These are phyloP conservation scores for Pichia sp. DNA, from an alignment of 1,139 yeast genomes.

Conservation along the genomic window DNA sequence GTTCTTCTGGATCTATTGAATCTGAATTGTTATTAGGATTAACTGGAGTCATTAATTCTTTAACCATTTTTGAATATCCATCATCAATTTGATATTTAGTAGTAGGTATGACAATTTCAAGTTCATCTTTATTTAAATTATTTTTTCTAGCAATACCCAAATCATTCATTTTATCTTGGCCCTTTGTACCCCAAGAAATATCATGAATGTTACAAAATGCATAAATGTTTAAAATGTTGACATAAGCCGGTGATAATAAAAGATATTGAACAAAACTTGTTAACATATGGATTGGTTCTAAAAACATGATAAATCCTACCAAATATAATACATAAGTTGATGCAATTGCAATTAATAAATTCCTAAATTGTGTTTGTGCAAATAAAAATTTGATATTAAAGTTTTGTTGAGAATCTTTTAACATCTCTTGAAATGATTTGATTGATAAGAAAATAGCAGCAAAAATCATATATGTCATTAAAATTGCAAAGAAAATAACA, in stretches of 20 bases:
- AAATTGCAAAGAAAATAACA: constrained; percentile 79
- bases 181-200: constrained; percentile 85
- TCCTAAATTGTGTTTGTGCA: constrained; percentile 65
- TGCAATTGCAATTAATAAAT: constrained; percentile 75
- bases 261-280: constrained; percentile 69
- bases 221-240: constrained; percentile 72
- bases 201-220: constrained; percentile 84
- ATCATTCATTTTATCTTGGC: constrained; percentile 56
- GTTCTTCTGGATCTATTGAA: constrained; percentile 23
- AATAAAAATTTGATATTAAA: constrained; percentile 45
- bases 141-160: constrained; percentile 59
- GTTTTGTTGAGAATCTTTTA: constrained; percentile 38
- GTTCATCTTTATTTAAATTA: constrained; percentile 37
- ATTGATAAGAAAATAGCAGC: constrained; percentile 83
- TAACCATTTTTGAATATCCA: constrained; percentile 47
- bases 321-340: constrained; percentile 82
- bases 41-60: constrained; percentile 32
- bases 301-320: constrained; percentile 64
- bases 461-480: constrained; percentile 89
- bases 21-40: background rate
- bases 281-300: constrained; percentile 76
- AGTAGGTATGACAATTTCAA: constrained; percentile 64
- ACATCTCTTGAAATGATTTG: constrained; percentile 43
- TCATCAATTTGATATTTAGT: constrained; percentile 56
- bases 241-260: constrained; percentile 66